Base-by-base conservation (phyloP, 1,284 basidiomycete genomes). In the Apiotrichum gamsii region DNA sequence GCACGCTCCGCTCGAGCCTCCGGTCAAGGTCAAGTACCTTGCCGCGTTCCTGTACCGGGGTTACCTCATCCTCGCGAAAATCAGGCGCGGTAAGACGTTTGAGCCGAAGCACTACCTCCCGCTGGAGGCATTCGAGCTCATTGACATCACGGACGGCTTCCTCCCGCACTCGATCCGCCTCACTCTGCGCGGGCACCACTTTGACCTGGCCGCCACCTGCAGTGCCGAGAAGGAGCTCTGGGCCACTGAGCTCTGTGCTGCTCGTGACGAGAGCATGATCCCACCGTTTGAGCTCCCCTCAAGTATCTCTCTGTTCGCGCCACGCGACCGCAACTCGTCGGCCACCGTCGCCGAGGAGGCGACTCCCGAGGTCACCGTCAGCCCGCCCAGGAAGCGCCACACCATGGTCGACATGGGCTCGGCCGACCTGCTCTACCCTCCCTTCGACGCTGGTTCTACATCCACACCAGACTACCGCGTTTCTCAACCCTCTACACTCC, bases 101-200 rank as follows among this genome's bases (percentile, higher is more conserved):
- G 89, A 93, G 61, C 82, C 87, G 10, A 80, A 79, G 48, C 85
- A 91, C 65, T 95, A 88, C 85, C 83, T 95, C 59, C 80, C 82
- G 32, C 73, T 94, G 34, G 75, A 76, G 42, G 80, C 80, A 24
- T 86, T 87, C 55, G 80, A 84, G 46, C 60, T 90, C 36, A 74
- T 78, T n/a, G 85, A 88, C 56, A 75, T 81, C 14, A 78, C 78
- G 33, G 81, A 83, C 42, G 82, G 83, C 68, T 77, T 84, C 56
- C 74, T 93, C 16, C 83, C 87, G 2, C 84, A 81, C 62, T 85
- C 86, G 23, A 85, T 95, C 65, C 81, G 85, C 38, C 73, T 95
- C 13, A 79, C 77, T 14, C 78, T 78, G 31, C 77, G 77, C 40
- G 73, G 72, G 20, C 83, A 89, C 60, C 78, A 82, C 54, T 85